Percentiles rank a stretch among this genome's conserved stretches.
Conservation (phyloP, 768 basidiomycete species). For the Lactarius psammicola region DNA sequence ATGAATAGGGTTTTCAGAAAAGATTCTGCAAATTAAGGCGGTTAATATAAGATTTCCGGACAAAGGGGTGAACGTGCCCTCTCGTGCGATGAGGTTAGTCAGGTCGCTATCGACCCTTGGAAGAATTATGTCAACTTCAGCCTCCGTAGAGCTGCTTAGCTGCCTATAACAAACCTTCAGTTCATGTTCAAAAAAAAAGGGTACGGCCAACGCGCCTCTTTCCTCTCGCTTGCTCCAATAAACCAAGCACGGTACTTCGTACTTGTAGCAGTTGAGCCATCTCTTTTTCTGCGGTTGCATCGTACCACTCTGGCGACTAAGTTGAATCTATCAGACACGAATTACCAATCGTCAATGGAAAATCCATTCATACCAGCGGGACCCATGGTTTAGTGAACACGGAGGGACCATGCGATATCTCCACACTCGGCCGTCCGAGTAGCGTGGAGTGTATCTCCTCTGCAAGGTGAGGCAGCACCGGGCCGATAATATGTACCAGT, state of each 20-base stretch:
- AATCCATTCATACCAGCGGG: slow-evolving; percentile 52
- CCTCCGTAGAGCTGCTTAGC: slow-evolving; percentile 76
- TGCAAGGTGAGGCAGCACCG: slow-evolving; percentile 85
- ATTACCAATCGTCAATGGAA: neutral
- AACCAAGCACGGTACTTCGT: slow-evolving; percentile 56
- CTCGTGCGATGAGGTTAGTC: slow-evolving; percentile 44
- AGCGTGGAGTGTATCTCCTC: slow-evolving; percentile 72
- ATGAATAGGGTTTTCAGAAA: slow-evolving; percentile 76
- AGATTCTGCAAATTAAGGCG: slow-evolving; percentile 43
- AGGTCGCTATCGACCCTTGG: slow-evolving; percentile 37
- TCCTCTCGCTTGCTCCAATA: slow-evolving; percentile 74
- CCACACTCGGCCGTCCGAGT: slow-evolving; percentile 12
- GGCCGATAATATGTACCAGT: slow-evolving; percentile 71
- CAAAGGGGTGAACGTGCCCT: slow-evolving; percentile 31
- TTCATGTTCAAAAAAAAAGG: neutral
- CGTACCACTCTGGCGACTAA: slow-evolving; percentile 62
- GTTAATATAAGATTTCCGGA: slow-evolving; percentile 1
- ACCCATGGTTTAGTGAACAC: slow-evolving; percentile 74
- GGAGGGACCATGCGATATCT: slow-evolving; percentile 43
- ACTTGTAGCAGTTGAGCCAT: slow-evolving; percentile 64
- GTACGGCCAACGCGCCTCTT: slow-evolving; percentile 56
- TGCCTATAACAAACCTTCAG: slow-evolving; percentile 42
- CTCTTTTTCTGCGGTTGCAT: slow-evolving; percentile 52
- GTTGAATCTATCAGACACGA: neutral
- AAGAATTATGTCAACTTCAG: slow-evolving; percentile 63